Percentiles rank a stretch among this genome's conserved stretches.
phyloP scores from a whole-genome alignment of 2,329 filamentous ascomycete species.

The Cladophialophora psammophila region DNA sequence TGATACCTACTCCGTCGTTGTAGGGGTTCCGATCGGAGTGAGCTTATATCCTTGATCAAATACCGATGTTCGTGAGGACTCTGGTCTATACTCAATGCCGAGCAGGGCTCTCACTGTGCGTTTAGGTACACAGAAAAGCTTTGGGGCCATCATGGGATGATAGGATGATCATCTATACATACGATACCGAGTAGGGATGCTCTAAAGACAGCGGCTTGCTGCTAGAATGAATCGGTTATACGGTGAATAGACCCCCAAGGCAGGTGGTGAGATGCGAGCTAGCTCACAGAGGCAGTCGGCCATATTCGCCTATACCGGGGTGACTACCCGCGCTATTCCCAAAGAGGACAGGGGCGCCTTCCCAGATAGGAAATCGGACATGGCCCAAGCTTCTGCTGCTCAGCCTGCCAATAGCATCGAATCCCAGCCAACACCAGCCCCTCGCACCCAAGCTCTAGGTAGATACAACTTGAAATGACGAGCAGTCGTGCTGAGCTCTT shows the following conservation, averaged over 20 bases:
- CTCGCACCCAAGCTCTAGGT: not conserved
- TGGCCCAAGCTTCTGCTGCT: conserved; percentile 4
- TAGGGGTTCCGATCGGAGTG: not conserved
- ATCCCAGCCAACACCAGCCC: not conserved
- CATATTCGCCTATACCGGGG: not conserved
- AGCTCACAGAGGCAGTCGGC: conserved; percentile 2
- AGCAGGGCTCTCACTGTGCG: not conserved
- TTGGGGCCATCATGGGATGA: not conserved
- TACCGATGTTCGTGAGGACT: not conserved
- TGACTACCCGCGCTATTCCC: not conserved
- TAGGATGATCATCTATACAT: conserved; percentile 10
- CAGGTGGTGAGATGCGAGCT: conserved; percentile 6
- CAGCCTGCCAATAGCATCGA: not conserved
- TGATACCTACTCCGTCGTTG: not conserved
- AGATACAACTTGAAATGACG: not conserved
- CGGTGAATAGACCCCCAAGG: not conserved
- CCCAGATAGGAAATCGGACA: conserved; percentile 3
- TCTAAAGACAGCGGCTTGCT: not conserved
- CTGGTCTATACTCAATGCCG: not conserved
- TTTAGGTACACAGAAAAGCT: conserved; percentile 5
- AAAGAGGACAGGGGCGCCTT: conserved; percentile 14
- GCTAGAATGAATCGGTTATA: not conserved
- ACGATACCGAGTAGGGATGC: not conserved
- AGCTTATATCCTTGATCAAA: not conserved
- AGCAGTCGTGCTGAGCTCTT: not conserved